Evolutionary conservation across 192 early-diverging fungal genomes (phyloP).

Genomic region (Umbelopsis isabellina): DNA sequence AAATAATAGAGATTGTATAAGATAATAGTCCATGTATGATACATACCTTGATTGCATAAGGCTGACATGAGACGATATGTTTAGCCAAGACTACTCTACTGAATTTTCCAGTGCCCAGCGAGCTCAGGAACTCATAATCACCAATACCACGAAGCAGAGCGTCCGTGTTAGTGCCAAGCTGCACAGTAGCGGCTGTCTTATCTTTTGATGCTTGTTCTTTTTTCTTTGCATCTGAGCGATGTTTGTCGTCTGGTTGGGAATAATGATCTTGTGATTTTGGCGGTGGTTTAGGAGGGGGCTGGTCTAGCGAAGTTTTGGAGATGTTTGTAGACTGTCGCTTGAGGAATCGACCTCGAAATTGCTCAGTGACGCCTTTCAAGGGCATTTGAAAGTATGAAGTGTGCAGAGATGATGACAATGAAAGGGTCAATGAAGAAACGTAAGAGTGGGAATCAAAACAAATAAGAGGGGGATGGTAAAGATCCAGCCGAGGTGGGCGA

Average conservation of each 20-base stretch:
- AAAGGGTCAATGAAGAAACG: not conserved
- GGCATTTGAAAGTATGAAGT: slow-evolving; percentile 1
- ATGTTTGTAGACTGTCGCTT: slow-evolving; percentile 6
- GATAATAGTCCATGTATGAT: not conserved
- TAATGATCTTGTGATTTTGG: slow-evolving; percentile 4
- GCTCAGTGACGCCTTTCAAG: slow-evolving; percentile 20
- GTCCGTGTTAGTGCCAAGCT: slow-evolving; percentile 40
- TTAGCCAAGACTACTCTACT: slow-evolving; percentile 75
- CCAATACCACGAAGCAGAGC: slow-evolving; percentile 48
- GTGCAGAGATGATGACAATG: slow-evolving; percentile 6
- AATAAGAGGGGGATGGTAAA: slow-evolving; percentile 1
- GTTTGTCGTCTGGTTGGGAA: slow-evolving; percentile 15
- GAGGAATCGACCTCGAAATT: slow-evolving; percentile 7
- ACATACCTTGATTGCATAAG: slow-evolving; percentile 39
- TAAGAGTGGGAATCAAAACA: slow-evolving; percentile 17
- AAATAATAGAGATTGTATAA: not conserved
- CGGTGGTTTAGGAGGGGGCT: slow-evolving; percentile 17
- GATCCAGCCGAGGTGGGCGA: not conserved
- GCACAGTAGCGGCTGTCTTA: not conserved
- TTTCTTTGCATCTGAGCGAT: slow-evolving; percentile 13
- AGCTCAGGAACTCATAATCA: slow-evolving; percentile 74
- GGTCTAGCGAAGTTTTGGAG: slow-evolving; percentile 13
- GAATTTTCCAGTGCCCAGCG: slow-evolving; percentile 81
- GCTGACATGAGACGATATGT: slow-evolving; percentile 53
- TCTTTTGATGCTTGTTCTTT: not conserved